Percentiles rank a stretch among this genome's conserved stretches.
Evolutionary conservation across 2,329 filamentous ascomycete genomes (phyloP).

Genomic region (Fusarium lateritium): DNA sequence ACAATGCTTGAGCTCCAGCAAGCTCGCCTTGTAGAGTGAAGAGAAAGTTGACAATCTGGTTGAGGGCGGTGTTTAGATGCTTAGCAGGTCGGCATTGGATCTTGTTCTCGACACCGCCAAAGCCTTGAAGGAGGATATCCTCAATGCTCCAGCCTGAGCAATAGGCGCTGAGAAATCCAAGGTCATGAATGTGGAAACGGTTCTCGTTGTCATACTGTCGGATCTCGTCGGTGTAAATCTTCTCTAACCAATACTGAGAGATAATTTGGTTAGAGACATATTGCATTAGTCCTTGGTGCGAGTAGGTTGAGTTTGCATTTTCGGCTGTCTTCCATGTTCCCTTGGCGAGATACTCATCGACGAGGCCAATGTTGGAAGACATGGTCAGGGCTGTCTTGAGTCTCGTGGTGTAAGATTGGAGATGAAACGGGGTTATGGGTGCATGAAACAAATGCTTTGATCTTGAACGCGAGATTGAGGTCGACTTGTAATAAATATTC

Average conservation of each 20-base stretch:
- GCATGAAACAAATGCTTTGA: not conserved
- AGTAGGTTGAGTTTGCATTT: slow-evolving; percentile 48
- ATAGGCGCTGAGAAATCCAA: slow-evolving; percentile 45
- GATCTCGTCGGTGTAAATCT: slow-evolving; percentile 42
- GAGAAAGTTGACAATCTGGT: slow-evolving; percentile 47
- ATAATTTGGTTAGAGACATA: slow-evolving; percentile 47
- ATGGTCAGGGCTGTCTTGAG: not conserved
- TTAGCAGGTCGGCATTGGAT: slow-evolving; percentile 45
- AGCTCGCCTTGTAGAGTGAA: slow-evolving; percentile 47
- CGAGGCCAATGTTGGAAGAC: slow-evolving; percentile 33
- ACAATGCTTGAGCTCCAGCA: slow-evolving; percentile 40
- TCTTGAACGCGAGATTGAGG: not conserved
- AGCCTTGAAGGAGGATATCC: slow-evolving; percentile 45
- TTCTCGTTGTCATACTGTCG: slow-evolving; percentile 36
- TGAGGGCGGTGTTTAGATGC: slow-evolving; percentile 46
- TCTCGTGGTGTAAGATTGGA: not conserved
- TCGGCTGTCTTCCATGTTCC: slow-evolving; percentile 44
- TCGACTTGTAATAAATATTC: not conserved
- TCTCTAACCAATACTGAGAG: slow-evolving; percentile 46
- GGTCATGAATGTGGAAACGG: slow-evolving; percentile 47
- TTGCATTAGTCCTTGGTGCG: slow-evolving; percentile 46
- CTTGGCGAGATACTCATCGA: slow-evolving; percentile 44
- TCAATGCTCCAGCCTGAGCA: slow-evolving; percentile 48
- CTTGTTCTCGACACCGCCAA: slow-evolving; percentile 46
- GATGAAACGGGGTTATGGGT: not conserved